Percentiles rank a stretch among this genome's conserved stretches.
phyloP scores from a whole-genome alignment of 805 yeast species.

The Nakazawaea laoshanensis region DNA sequence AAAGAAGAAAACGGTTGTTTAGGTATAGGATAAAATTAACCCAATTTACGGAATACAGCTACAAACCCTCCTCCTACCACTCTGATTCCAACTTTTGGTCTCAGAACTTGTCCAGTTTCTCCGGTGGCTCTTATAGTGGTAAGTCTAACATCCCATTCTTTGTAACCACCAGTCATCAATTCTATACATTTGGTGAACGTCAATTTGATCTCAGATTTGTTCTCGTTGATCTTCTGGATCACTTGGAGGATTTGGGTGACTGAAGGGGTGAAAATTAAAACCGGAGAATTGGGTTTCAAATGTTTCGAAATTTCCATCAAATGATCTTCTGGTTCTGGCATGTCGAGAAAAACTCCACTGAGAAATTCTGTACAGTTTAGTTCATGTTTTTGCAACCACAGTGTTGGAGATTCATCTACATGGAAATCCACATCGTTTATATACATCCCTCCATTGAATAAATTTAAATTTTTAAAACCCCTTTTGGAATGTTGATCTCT shows the following conservation, averaged over 20 bases:
- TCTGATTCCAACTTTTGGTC: slow-evolving; percentile 41
- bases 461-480: slow-evolving; percentile 31
- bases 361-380: slow-evolving; percentile 16
- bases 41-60: slow-evolving; percentile 29
- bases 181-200: slow-evolving; percentile 31
- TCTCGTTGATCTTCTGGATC: slow-evolving; percentile 21
- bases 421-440: slow-evolving; percentile 36
- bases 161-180: slow-evolving; percentile 39
- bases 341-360: slow-evolving; percentile 37
- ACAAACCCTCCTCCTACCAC: slow-evolving; percentile 46
- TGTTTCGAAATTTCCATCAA: slow-evolving; percentile 22
- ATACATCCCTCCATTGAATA: slow-evolving; percentile 35
- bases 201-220: slow-evolving; percentile 21
- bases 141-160: slow-evolving; percentile 41
- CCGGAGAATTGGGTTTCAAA: slow-evolving; percentile 31
- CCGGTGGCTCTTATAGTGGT: slow-evolving; percentile 30
- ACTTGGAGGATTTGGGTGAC: slow-evolving; percentile 38
- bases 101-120: slow-evolving; percentile 31
- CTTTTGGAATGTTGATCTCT: slow-evolving; percentile 28
- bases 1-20: slow-evolving; percentile 26
- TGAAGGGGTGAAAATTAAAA: slow-evolving; percentile 39
- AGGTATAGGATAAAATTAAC: slow-evolving; percentile 3
- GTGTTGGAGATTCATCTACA: slow-evolving; percentile 28
- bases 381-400: slow-evolving; percentile 25
- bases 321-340: slow-evolving; percentile 33